phyloP scores from a whole-genome alignment of 495 filamentous ascomycete genomes.

The Entonaema liquescens region DNA sequence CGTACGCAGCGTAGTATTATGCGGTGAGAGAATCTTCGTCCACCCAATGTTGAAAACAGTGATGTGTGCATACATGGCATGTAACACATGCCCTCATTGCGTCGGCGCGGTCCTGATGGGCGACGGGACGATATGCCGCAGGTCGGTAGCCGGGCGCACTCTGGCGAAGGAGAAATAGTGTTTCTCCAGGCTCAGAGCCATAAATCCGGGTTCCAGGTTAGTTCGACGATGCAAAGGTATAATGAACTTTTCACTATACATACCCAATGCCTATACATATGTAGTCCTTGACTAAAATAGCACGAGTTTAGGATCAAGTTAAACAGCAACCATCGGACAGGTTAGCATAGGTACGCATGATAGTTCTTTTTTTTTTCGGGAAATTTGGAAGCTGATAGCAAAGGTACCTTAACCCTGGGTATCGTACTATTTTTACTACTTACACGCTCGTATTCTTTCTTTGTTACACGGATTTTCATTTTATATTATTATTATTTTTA shows the following conservation, averaged over 20 bases:
- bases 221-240: constrained; percentile 1
- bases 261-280: neutral
- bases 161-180: constrained; percentile 11
- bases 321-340: neutral
- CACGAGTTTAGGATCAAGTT: neutral
- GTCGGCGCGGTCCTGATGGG: constrained; percentile 3
- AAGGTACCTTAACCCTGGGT: neutral
- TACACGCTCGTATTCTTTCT: neutral
- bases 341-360: neutral
- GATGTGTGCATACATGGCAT: constrained; percentile 19
- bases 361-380: neutral
- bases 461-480: neutral
- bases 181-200: constrained; percentile 14
- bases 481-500: neutral
- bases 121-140: neutral
- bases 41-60: constrained; percentile 22
- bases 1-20: constrained; percentile 29
- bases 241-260: neutral
- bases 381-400: neutral
- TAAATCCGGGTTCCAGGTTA: constrained; percentile 23
- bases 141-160: constrained; percentile 12
- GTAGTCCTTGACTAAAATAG: neutral
- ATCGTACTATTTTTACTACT: no score
- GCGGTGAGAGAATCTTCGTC: constrained; percentile 33
- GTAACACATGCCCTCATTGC: constrained; percentile 13